A percentile compares a stretch with the other conserved stretches of the same genome.
phyloP scores from a whole-genome alignment of 768 basidiomycete genomes.

The Termitomyces sp. region DNA sequence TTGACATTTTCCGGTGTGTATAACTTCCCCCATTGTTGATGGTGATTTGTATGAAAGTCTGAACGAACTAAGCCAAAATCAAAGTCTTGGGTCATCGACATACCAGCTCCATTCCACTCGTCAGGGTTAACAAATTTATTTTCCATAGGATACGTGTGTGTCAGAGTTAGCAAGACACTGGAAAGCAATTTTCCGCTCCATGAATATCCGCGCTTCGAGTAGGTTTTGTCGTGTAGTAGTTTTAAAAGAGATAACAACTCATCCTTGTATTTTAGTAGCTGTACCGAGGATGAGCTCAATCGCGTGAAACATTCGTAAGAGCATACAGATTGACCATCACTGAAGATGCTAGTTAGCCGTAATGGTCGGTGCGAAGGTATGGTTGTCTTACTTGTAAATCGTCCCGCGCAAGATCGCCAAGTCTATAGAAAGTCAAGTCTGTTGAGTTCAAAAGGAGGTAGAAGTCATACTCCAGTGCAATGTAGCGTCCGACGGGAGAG shows the following conservation, averaged over 20 bases:
- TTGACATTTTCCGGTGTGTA: conserved; percentile 66
- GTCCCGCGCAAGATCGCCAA: conserved; percentile 72
- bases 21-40: conserved; percentile 75
- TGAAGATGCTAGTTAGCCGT: conserved; percentile 14
- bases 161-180: conserved; percentile 65
- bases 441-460: background rate
- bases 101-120: conserved; percentile 71
- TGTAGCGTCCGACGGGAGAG: conserved; percentile 76
- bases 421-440: conserved; percentile 34
- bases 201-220: conserved; percentile 77
- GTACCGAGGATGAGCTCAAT: conserved; percentile 3
- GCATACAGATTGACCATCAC: conserved; percentile 58
- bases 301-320: background rate
- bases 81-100: background rate
- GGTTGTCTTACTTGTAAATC: conserved; percentile 61
- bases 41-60: conserved; percentile 70
- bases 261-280: conserved; percentile 63
- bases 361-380: background rate
- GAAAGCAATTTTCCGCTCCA: conserved; percentile 76
- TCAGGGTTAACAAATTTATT: conserved; percentile 76
- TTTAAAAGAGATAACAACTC: conserved; percentile 55
- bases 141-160: conserved; percentile 76
- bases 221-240: conserved; percentile 62
- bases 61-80: conserved; percentile 1
- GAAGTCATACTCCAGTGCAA: conserved; percentile 74